Base-by-base conservation (phyloP, 2,329 filamentous ascomycete genomes). In the Coniella lustricola region DNA sequence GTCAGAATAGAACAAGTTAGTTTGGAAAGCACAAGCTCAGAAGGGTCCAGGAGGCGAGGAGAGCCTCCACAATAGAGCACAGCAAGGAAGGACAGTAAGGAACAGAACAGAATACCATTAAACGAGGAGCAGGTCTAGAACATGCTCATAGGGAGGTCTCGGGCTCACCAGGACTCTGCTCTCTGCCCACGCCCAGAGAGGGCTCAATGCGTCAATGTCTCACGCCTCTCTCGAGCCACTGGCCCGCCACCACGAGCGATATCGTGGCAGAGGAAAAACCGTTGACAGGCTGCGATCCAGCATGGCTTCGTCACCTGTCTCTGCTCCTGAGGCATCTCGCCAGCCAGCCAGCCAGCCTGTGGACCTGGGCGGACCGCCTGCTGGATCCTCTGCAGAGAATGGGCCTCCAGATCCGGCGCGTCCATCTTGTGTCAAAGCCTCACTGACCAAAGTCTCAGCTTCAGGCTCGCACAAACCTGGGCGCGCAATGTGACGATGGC, bases 291-390 rank as follows among this genome's bases (percentile, higher is more conserved):
- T 31, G 17, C 31, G 25, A 33, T 18, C 5, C 40, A 20, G 32
- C 17, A 31, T 38, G 43, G 40, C 40, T 29, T 49, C 46, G 35
- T 44, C 46, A 44, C 40, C 22, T 49, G 40, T 49, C 46, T 49
- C 46, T 45, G 44, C 29, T 38, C 40, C 13, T 14, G 18, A 34
- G 20, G 36, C 37, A 25, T 38, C 39, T 46, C 39, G 21, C 32
- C 13, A n/a, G 32, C 25, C 21, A 33, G 18, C 33, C 32, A 42
- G 38, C 20, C 48, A 32, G 18, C 46, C 47, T 45, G 25, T 22
- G 21, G 34, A 20, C 32, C 13, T 38, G 33, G 5, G 16, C 16
- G 21, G 35, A 37, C 13, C 22, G 44, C 43, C 20, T 16, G n/a
- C 22, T 25, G 38, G 9, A 7, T 31, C 9, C 13, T 22, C 16